A percentile compares a stretch with the other conserved stretches of the same genome.
phyloP scores from a whole-genome alignment of 345 rosid species.

The Ceriops tagal region DNA sequence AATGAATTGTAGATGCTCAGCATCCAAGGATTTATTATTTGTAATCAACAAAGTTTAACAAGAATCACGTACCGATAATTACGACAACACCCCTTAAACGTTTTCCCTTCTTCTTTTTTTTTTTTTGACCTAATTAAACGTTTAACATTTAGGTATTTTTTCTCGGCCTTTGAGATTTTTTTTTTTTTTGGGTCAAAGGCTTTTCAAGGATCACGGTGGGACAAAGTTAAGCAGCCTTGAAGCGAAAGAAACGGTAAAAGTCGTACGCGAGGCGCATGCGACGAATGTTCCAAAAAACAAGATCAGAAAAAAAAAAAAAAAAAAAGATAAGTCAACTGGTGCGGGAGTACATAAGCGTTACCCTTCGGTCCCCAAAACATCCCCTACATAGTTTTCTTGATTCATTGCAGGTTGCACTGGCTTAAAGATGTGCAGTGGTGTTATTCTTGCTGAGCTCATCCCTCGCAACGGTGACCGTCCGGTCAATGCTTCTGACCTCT shows the following conservation, averaged over 20 bases:
- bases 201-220: neutral
- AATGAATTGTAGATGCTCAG: too few relatives aligned
- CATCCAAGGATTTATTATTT: too few relatives aligned
- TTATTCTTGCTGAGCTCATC: conserved; percentile 49
- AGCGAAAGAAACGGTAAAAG: neutral
- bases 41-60: too few relatives aligned
- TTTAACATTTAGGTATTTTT: too few relatives aligned
- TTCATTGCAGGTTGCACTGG: neutral
- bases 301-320: too few relatives aligned
- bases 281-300: conserved; percentile 8
- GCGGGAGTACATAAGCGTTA: neutral
- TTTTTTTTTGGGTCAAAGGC: too few relatives aligned
- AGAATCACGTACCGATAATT: too few relatives aligned
- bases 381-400: neutral
- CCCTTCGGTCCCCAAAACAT: neutral
- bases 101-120: too few relatives aligned
- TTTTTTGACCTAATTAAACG: too few relatives aligned
- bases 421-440: conserved; percentile 65
- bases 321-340: neutral
- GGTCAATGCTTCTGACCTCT: conserved; percentile 42
- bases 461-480: conserved; percentile 34
- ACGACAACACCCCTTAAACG: too few relatives aligned
- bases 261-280: neutral
- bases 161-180: too few relatives aligned
- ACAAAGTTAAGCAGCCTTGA: neutral